phyloP scores from a whole-genome alignment of 2,329 filamentous ascomycete genomes.

The Incumbomyces delicatus region DNA sequence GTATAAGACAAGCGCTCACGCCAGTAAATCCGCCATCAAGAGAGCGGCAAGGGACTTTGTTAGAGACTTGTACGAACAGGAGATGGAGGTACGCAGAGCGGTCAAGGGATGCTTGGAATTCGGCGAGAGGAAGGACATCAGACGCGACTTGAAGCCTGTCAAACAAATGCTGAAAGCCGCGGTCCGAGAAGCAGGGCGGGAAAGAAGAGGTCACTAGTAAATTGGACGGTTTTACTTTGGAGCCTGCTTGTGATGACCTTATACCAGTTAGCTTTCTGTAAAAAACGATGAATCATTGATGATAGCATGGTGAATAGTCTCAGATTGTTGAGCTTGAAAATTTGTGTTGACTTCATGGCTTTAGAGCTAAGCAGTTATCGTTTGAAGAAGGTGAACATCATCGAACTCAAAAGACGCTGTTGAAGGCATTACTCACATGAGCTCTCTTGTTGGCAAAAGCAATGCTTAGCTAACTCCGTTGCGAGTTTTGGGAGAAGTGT shows the following conservation, averaged over 20 bases:
- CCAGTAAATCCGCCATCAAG: neutral
- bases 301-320: constrained; percentile 1
- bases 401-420: neutral
- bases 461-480: too few species aligned
- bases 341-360: constrained; percentile 7
- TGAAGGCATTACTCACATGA: neutral
- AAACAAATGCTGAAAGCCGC: constrained; percentile 4
- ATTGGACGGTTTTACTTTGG: neutral
- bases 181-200: constrained; percentile 1
- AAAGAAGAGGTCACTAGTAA: neutral
- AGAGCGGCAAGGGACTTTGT: constrained; percentile 1
- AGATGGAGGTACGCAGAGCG: neutral
- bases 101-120: neutral
- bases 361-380: constrained; percentile 8
- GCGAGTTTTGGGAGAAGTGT: neutral
- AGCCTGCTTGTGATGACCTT: neutral
- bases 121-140: constrained; percentile 5
- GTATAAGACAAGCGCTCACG: neutral
- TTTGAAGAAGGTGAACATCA: constrained; percentile 7
- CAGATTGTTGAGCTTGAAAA: constrained; percentile 10
- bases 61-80: neutral
- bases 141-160: constrained; percentile 4
- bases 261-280: neutral
- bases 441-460: neutral
- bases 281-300: neutral